Conservation (phyloP, 495 filamentous ascomycete genomes). For the Penicillium malachiteum region DNA sequence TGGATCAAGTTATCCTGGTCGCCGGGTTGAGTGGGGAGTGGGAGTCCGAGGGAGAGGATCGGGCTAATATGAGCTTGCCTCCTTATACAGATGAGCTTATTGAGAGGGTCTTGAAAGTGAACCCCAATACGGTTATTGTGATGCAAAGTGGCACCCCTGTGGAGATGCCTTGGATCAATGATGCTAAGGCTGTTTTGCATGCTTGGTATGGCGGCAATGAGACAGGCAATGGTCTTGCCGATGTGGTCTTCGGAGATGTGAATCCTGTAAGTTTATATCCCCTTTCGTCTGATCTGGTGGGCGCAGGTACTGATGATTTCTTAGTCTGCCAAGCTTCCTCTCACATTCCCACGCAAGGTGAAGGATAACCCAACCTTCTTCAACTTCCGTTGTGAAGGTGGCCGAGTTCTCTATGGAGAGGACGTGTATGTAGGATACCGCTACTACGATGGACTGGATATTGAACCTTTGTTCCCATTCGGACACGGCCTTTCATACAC, state of each 20-base stretch:
- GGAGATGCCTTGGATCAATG: slow-evolving; percentile 72
- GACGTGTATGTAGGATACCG: slow-evolving; percentile 64
- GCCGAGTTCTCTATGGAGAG: slow-evolving; percentile 68
- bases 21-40: slow-evolving; percentile 78
- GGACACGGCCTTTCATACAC: slow-evolving; percentile 70
- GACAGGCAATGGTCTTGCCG: slow-evolving; percentile 53
- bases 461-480: slow-evolving; percentile 62
- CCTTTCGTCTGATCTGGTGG: background rate
- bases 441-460: slow-evolving; percentile 25
- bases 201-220: slow-evolving; percentile 69
- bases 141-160: slow-evolving; percentile 81
- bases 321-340: slow-evolving; percentile 50
- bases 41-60: slow-evolving; percentile 82
- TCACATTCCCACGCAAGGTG: slow-evolving; percentile 60
- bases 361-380: slow-evolving; percentile 69
- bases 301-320: background rate
- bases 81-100: slow-evolving; percentile 69
- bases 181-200: slow-evolving; percentile 64
- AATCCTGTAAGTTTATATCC: slow-evolving; percentile 37
- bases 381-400: slow-evolving; percentile 71
- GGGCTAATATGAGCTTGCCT: slow-evolving; percentile 71
- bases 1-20: slow-evolving; percentile 69
- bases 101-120: slow-evolving; percentile 60
- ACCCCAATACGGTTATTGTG: slow-evolving; percentile 70
- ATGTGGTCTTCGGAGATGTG: slow-evolving; percentile 59